A percentile compares a stretch with the other conserved stretches of the same genome.
These are phyloP conservation scores for Raffaelea deltoideospora DNA, from an alignment of 2,329 filamentous ascomycete species.

Conservation along the genomic window DNA sequence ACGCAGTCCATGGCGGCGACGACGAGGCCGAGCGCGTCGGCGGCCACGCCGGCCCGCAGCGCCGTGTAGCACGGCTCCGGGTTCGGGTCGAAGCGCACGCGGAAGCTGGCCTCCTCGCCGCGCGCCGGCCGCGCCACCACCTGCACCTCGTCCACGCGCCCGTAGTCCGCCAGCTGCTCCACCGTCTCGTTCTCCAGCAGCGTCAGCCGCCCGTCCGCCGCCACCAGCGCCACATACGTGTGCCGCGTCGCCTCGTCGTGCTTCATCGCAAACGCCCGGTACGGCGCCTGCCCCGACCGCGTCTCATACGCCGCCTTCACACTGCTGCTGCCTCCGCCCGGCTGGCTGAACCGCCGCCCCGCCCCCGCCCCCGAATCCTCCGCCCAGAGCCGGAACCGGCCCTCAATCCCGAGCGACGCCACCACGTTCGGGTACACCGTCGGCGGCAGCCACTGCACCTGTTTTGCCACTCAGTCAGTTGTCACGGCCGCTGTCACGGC, in stretches of 20 bases:
- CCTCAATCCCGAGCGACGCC: slow-evolving; percentile 78
- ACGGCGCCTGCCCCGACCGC: slow-evolving; percentile 46
- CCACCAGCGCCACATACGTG: slow-evolving; percentile 73
- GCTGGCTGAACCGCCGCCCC: slow-evolving; percentile 68
- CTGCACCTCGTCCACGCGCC: slow-evolving; percentile 58
- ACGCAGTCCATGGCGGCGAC: slow-evolving; percentile 77
- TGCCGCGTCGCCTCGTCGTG: slow-evolving; percentile 64
- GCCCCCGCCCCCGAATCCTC: slow-evolving; percentile 73
- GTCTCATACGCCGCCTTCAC: slow-evolving; percentile 39
- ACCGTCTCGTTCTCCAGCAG: slow-evolving; percentile 77
- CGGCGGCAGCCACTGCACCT: slow-evolving; percentile 89
- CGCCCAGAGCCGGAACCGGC: slow-evolving; percentile 82
- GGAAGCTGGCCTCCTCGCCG: slow-evolving; percentile 78
- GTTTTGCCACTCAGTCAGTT: no score
- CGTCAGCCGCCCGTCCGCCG: slow-evolving; percentile 57
- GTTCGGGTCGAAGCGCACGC: slow-evolving; percentile 78
- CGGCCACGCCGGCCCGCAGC: slow-evolving; percentile 64
- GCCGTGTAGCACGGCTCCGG: slow-evolving; percentile 65
- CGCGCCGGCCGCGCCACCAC: slow-evolving; percentile 56
- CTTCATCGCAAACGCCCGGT: slow-evolving; percentile 74
- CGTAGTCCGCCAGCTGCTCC: slow-evolving; percentile 66
- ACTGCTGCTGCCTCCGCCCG: slow-evolving; percentile 19
- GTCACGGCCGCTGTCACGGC: no score
- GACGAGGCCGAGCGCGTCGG: slow-evolving; percentile 64
- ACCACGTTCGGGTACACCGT: slow-evolving; percentile 76